phyloP scores from a whole-genome alignment of 805 yeast genomes.

The Wickerhamiella australiensis region DNA sequence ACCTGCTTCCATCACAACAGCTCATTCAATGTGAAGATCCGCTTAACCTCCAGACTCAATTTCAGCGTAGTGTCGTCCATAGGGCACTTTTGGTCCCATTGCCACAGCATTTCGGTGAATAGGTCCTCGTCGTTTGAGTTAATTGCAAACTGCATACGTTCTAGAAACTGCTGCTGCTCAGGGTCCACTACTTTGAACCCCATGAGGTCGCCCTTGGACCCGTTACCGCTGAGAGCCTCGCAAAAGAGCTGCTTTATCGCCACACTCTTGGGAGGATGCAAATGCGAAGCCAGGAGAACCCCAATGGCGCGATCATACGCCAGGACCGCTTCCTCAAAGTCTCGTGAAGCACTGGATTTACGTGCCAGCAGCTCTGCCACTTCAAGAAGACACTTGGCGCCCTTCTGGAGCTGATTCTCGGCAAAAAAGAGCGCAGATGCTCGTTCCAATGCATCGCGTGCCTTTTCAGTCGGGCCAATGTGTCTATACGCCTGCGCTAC shows the following conservation, averaged over 20 bases:
- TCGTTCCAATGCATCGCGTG: slow-evolving; percentile 8
- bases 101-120: slow-evolving; percentile 19
- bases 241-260: slow-evolving; percentile 17
- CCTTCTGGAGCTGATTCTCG: background rate
- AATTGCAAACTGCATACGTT: slow-evolving; percentile 14
- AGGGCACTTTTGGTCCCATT: slow-evolving; percentile 17
- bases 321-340: background rate
- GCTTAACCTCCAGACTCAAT: slow-evolving; percentile 15
- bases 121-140: slow-evolving; percentile 13
- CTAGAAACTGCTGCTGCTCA: slow-evolving; percentile 14
- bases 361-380: slow-evolving; percentile 7
- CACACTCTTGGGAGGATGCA: slow-evolving; percentile 12
- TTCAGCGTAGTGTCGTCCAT: slow-evolving; percentile 18
- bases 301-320: slow-evolving; percentile 7
- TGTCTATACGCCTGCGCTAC: slow-evolving; percentile 14
- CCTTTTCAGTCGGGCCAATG: slow-evolving; percentile 12
- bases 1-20: slow-evolving; percentile 6
- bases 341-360: background rate
- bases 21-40: slow-evolving; percentile 7
- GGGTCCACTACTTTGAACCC: slow-evolving; percentile 16
- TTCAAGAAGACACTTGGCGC: slow-evolving; percentile 2
- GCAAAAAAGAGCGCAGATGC: slow-evolving; percentile 1
- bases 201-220: background rate
- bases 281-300: background rate
- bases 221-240: slow-evolving; percentile 11